Percentiles rank a stretch among this genome's conserved stretches.
Conservation (phyloP, 1,284 basidiomycete species). For the Puccinia novopanici region DNA sequence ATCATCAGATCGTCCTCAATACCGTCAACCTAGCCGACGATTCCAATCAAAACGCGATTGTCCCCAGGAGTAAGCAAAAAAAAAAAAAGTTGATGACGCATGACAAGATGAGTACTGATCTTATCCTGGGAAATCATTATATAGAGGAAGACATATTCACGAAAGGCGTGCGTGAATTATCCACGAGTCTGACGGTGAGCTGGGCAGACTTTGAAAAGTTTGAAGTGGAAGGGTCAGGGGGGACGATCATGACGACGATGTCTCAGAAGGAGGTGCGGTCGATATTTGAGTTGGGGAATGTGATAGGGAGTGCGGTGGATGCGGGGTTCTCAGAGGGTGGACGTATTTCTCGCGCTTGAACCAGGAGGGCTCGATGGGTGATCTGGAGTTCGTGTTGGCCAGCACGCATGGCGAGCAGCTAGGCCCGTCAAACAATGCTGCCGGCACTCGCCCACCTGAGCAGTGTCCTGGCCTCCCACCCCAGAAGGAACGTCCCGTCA, state of each 20-base stretch:
- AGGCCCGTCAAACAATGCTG: not conserved
- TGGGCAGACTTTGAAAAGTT: constrained; percentile 35
- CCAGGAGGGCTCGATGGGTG: constrained; percentile 6
- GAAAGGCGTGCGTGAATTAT: constrained; percentile 38
- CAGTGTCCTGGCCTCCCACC: not conserved
- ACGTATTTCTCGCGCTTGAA: constrained; percentile 44
- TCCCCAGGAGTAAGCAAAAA: constrained; percentile 26
- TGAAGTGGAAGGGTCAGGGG: not conserved
- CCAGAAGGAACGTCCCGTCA: not conserved
- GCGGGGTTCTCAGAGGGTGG: constrained; percentile 42
- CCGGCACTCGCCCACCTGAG: not conserved
- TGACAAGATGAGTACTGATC: too few relatives aligned
- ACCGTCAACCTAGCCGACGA: constrained; percentile 36
- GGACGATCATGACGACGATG: constrained; percentile 32
- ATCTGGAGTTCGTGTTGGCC: constrained; percentile 41
- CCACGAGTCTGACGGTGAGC: constrained; percentile 25
- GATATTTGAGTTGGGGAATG: constrained; percentile 40
- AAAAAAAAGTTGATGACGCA: not conserved
- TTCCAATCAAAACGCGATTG: not conserved
- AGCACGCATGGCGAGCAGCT: constrained; percentile 39
- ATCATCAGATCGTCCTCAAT: constrained; percentile 31
- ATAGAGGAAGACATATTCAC: constrained; percentile 39
- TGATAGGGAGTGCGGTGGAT: constrained; percentile 29
- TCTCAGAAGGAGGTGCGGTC: constrained; percentile 46
- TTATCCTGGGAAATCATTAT: not conserved